Base-by-base conservation (phyloP, 1,284 basidiomycete genomes). In the Vanrija sp. region DNA sequence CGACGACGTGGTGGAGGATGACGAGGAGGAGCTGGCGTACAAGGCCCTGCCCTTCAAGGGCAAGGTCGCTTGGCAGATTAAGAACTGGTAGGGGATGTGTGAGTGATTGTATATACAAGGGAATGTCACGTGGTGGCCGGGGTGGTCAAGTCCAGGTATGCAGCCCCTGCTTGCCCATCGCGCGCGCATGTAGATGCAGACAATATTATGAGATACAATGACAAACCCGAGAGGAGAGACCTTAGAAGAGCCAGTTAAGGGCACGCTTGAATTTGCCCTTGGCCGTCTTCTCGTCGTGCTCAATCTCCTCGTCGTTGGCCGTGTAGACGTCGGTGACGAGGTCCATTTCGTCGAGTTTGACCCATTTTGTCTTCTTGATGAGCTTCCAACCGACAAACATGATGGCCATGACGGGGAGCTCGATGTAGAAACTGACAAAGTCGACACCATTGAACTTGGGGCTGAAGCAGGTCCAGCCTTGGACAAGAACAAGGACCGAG, bases 321-420 rank as follows among this genome's bases (percentile, higher is more conserved):
- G 84, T 84, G 63, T 86, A 84, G 45, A 90, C 85, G 43, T 63
- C 63, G 6, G 67, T 60, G 19, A 64, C 56, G 53, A 66, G 62
- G 56, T 69, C 67, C 67, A 69, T 70, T 37, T 67, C 65, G 35
- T 54, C 52, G 7, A 60, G 41, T 6, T 51, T 23, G 20, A 67
- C 54, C 37, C 65, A 66, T 15, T 54, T 39, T 20, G 71, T 68
- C 52, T 61, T 61, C 49, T 58, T 75, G 57, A 63, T 60, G 45
- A 70, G 24, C 60, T 73, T 73, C 64, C 62, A 68, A 9, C 54
- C 81, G 42, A 82, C 7, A 72, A 88, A 93, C 43, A 93, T 70
- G 53, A 90, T 57, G 18, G 87, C 85, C 82, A 91, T 92, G 46
- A 87, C 61, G n/a, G 74, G 74, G 44, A 91, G 75, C 36, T 89